Conservation (phyloP, 148 eudicot species). For the Rhododendron williamsianum region DNA sequence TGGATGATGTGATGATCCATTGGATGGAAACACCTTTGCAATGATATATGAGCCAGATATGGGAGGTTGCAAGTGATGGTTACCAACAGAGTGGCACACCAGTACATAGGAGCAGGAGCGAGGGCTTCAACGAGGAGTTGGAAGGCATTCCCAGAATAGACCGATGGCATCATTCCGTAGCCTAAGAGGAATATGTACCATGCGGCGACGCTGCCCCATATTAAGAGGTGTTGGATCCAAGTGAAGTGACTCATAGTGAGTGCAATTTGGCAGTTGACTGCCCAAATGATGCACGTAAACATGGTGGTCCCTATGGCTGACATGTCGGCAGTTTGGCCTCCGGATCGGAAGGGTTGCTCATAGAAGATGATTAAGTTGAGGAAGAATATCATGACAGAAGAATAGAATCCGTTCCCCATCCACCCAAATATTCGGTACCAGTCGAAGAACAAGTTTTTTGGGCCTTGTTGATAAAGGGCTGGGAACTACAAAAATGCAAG, state of each 20-base stretch:
- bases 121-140: slow-evolving; percentile 45
- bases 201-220: background rate
- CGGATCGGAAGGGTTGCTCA: slow-evolving; percentile 44
- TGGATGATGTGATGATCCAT: slow-evolving; percentile 47
- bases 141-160: slow-evolving; percentile 32
- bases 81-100: slow-evolving; percentile 48
- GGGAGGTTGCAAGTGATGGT: slow-evolving; percentile 43
- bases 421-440: slow-evolving; percentile 68
- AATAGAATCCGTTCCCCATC: slow-evolving; percentile 67
- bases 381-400: slow-evolving; percentile 54
- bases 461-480: slow-evolving; percentile 77
- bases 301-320: slow-evolving; percentile 57
- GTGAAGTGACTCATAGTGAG: too few relatives aligned
- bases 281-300: slow-evolving; percentile 62
- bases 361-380: slow-evolving; percentile 44
- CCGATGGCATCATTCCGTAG: slow-evolving; percentile 37
- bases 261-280: too few relatives aligned
- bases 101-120: slow-evolving; percentile 49
- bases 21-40: slow-evolving; percentile 41
- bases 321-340: slow-evolving; percentile 68
- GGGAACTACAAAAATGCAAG: slow-evolving; percentile 46
- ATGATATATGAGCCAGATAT: slow-evolving; percentile 50
- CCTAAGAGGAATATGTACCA: slow-evolving; percentile 58
- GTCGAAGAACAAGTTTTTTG: slow-evolving; percentile 62
- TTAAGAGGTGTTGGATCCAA: too few relatives aligned